Conservation (phyloP, 176 grass and related monocot species). For the Echinochloa phyllopogon region DNA sequence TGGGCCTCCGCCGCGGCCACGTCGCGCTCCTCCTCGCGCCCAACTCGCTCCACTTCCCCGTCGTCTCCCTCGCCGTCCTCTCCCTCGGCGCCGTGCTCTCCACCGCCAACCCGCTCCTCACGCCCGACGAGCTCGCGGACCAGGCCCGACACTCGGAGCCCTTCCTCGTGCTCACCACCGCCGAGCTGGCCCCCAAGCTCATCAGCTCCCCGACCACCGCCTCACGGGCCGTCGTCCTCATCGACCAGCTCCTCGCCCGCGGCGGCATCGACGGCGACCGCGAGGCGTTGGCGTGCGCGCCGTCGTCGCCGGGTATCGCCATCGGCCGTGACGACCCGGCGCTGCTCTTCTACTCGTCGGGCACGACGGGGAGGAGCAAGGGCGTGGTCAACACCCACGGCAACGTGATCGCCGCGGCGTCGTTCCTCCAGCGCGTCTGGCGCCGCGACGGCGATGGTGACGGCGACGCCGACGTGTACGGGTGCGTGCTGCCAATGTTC, state of each 20-base stretch:
- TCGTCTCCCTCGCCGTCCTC: constrained; percentile 47
- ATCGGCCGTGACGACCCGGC: constrained; percentile 20
- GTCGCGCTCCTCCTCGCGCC: constrained; percentile 48
- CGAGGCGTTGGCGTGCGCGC: background rate
- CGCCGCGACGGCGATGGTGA: background rate
- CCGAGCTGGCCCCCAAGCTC: constrained; percentile 45
- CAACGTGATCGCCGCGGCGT: constrained; percentile 43
- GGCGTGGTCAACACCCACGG: constrained; percentile 57
- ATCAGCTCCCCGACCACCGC: background rate
- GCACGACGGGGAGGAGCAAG: constrained; percentile 72
- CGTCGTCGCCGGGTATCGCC: no score
- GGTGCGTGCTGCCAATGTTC: constrained; percentile 57
- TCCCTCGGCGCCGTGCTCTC: constrained; percentile 56
- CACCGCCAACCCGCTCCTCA: constrained; percentile 55
- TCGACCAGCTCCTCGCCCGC: constrained; percentile 47
- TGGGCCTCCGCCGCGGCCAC: constrained; percentile 39
- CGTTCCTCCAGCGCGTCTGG: constrained; percentile 37
- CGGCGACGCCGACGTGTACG: constrained; percentile 36
- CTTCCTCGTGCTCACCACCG: constrained; percentile 42
- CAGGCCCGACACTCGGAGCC: constrained; percentile 42
- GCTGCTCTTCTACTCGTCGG: constrained; percentile 61
- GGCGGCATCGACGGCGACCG: background rate
- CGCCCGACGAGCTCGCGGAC: constrained; percentile 40
- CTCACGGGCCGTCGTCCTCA: constrained; percentile 1
- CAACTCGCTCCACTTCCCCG: constrained; percentile 56